Base-by-base conservation (phyloP, 1,284 basidiomycete genomes). In the Cryptococcus hybrid region DNA sequence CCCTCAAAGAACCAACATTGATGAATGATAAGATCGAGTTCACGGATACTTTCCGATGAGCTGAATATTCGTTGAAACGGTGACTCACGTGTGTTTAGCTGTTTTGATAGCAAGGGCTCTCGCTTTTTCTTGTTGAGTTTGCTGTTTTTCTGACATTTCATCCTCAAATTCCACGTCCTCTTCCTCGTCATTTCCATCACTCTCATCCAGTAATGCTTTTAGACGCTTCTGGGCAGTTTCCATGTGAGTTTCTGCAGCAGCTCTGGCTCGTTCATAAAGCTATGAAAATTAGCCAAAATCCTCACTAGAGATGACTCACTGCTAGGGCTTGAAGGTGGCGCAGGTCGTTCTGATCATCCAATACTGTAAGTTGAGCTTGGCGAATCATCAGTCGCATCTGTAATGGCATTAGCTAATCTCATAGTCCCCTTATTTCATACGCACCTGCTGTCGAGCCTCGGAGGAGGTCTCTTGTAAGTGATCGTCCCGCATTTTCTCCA, bases 401-500 rank as follows among this genome's bases (percentile, higher is more conserved):
- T 2, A 37, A 18, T 30, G 38, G 38, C 15, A 54, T 49, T 34
- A 44, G 38, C 35, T 30, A 43, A 2, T 38, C 40, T 36, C 47
- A 12, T 36, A 44, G 46, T 12, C 30, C 30, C 30, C 3, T 46
- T 15, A n/a, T 42, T 24, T n/a, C 45, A 24, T 34, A 56, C 67
- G 42, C 13, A 70, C 69, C 54, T 73, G 67, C 5, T 51, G 36
- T 18, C 71, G 56, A 1, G 67, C 58, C 12, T 66, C 60, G 9
- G 59, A 30, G 15, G 71, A 35, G 18, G 62, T 58, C 43, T 67
- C 66, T n/a, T 60, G 49, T 24, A 64, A 56, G 50, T 74, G 68
- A 47, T 78, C 76, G 15, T 65, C 58, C 44, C 63, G 59, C 69
- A 78, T 77, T 58, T 69, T 70, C 47, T 66, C 60, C 44, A 78